These are phyloP conservation scores for Metschnikowia gruessii DNA, from an alignment of 805 yeast genomes.

Conservation along the genomic window DNA sequence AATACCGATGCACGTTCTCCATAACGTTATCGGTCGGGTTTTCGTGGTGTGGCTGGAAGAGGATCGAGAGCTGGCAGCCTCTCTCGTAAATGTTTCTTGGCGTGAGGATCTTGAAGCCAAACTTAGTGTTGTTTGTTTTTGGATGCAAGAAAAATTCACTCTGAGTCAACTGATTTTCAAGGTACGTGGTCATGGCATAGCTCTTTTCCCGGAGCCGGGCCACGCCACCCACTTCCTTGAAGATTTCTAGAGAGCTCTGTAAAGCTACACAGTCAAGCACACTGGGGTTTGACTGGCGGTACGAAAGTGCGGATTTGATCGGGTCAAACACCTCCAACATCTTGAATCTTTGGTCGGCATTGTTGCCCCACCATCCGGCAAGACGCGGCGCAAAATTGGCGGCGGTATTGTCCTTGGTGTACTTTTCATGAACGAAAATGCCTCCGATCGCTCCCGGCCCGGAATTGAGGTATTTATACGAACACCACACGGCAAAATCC, in stretches of 20 bases:
- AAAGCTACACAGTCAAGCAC: slow-evolving; percentile 80
- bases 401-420: slow-evolving; percentile 29
- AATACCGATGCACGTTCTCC: slow-evolving; percentile 52
- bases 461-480: slow-evolving; percentile 84
- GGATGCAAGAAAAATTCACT: slow-evolving; percentile 47
- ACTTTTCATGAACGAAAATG: slow-evolving; percentile 65
- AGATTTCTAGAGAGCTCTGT: slow-evolving; percentile 60
- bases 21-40: slow-evolving; percentile 47
- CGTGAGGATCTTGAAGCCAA: slow-evolving; percentile 68
- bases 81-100: slow-evolving; percentile 55
- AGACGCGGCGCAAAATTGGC: slow-evolving; percentile 55
- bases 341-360: slow-evolving; percentile 62
- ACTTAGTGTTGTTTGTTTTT: slow-evolving; percentile 16
- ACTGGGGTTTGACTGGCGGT: slow-evolving; percentile 86
- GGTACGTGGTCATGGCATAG: slow-evolving; percentile 51
- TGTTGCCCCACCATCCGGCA: slow-evolving; percentile 99
- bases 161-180: slow-evolving; percentile 45
- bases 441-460: slow-evolving; percentile 97
- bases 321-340: slow-evolving; percentile 82
- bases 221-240: slow-evolving; percentile 64
- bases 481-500: slow-evolving; percentile 94
- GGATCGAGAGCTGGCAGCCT: slow-evolving; percentile 81
- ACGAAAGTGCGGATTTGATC: slow-evolving; percentile 81
- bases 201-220: slow-evolving; percentile 54
- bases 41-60: slow-evolving; percentile 48